phyloP scores from a whole-genome alignment of 345 rosid species.

The sweet orange (Citrus sinensis) region DNA sequence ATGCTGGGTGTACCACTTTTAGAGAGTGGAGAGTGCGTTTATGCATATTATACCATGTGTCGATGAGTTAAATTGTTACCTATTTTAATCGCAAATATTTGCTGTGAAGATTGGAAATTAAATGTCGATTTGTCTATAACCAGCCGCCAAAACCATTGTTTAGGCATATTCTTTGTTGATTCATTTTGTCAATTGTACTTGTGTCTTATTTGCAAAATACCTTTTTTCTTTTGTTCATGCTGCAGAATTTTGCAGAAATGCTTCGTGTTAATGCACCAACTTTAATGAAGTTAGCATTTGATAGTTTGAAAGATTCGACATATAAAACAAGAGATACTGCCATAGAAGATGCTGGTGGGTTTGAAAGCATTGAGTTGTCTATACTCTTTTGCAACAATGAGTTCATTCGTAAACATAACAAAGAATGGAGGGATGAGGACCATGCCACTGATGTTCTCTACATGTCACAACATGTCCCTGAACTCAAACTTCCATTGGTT shows the following conservation, averaged over 20 bases:
- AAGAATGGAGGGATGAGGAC: conserved; percentile 96
- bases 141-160: not conserved
- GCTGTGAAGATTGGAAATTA: not conserved
- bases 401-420: conserved; percentile 75
- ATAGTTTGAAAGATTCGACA: conserved; percentile 52
- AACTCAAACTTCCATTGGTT: conserved; percentile 15
- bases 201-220: not conserved
- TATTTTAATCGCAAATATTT: too few species aligned
- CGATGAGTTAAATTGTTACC: too few species aligned
- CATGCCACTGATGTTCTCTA: conserved; percentile 96
- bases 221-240: not conserved
- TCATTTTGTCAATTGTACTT: not conserved
- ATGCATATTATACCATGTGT: too few species aligned
- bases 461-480: conserved; percentile 81
- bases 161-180: not conserved
- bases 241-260: conserved; percentile 83
- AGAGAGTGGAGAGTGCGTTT: not conserved
- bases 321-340: conserved; percentile 72
- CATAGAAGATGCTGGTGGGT: conserved; percentile 64
- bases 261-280: conserved; percentile 80
- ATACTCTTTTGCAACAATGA: conserved; percentile 83
- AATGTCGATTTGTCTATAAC: not conserved
- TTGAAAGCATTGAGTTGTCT: conserved; percentile 68
- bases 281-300: conserved; percentile 80
- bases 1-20: not conserved